Evolutionary conservation across 2,329 filamentous ascomycete species (phyloP).

Genomic region (Fusarium chaquense): DNA sequence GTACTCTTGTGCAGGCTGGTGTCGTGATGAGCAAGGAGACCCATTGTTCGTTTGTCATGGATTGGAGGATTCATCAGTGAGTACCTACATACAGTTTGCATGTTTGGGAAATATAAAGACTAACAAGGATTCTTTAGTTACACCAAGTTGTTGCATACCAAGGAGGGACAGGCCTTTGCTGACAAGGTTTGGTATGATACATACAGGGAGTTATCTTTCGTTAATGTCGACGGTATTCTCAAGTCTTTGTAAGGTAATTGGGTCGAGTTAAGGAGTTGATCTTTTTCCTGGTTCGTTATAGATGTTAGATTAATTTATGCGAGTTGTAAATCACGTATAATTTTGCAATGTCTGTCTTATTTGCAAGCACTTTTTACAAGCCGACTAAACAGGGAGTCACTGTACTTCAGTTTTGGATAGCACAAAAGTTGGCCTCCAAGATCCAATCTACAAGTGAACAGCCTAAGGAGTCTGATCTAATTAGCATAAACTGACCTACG

Average conservation of each 20-base stretch:
- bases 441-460: too few relatives aligned
- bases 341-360: neutral
- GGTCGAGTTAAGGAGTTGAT: too few relatives aligned
- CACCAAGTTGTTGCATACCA: slow-evolving; percentile 49
- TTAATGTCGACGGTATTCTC: slow-evolving; percentile 37
- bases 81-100: too few relatives aligned
- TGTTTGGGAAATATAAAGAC: neutral
- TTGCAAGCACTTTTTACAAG: slow-evolving; percentile 5
- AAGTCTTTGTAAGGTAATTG: slow-evolving; percentile 16
- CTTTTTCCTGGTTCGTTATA: neutral
- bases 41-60: slow-evolving; percentile 43
- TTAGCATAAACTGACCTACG: too few relatives aligned
- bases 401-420: too few relatives aligned
- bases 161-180: slow-evolving; percentile 52
- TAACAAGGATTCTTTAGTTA: slow-evolving; percentile 46
- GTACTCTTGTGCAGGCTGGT: slow-evolving; percentile 40
- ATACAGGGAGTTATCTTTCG: slow-evolving; percentile 52
- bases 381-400: neutral
- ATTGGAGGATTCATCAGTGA: slow-evolving; percentile 46
- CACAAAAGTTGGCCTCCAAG: too few relatives aligned
- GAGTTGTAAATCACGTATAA: neutral
- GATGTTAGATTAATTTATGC: neutral
- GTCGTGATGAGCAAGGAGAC: slow-evolving; percentile 39
- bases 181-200: slow-evolving; percentile 57
- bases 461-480: too few relatives aligned